Percentiles rank a stretch among this genome's conserved stretches.
Evolutionary conservation across 2,329 filamentous ascomycete genomes (phyloP).

Genomic region (Onygenales sp.): DNA sequence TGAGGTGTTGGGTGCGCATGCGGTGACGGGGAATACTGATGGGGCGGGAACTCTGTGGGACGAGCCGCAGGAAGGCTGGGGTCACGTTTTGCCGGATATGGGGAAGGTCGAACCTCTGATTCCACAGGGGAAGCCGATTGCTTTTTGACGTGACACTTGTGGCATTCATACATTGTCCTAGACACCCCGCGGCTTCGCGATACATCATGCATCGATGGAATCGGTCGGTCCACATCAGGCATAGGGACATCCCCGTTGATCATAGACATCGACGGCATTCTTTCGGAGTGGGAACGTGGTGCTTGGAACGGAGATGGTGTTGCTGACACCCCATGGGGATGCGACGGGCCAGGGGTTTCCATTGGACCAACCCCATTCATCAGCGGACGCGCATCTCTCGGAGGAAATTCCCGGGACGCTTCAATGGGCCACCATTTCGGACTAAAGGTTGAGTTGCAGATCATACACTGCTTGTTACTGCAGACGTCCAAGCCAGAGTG

Average conservation of each 20-base stretch:
- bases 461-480: slow-evolving; percentile 26
- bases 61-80: slow-evolving; percentile 25
- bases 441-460: slow-evolving; percentile 31
- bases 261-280: neutral
- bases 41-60: slow-evolving; percentile 21
- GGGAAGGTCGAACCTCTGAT: slow-evolving; percentile 19
- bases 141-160: slow-evolving; percentile 56
- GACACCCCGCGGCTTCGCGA: neutral
- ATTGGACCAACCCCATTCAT: slow-evolving; percentile 23
- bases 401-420: slow-evolving; percentile 35
- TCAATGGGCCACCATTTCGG: slow-evolving; percentile 54
- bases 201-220: slow-evolving; percentile 10
- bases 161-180: slow-evolving; percentile 53
- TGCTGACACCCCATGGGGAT: neutral
- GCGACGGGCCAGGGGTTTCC: slow-evolving; percentile 7
- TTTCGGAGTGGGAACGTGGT: neutral
- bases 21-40: slow-evolving; percentile 20
- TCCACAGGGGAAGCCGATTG: slow-evolving; percentile 21
- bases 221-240: slow-evolving; percentile 7
- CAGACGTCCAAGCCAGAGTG: neutral
- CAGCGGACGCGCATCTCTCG: slow-evolving; percentile 37
- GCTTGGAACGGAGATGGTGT: slow-evolving; percentile 16
- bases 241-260: slow-evolving; percentile 2
- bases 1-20: slow-evolving; percentile 12
- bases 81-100: slow-evolving; percentile 22